A percentile compares a stretch with the other conserved stretches of the same genome.
These are phyloP conservation scores for Amanita subjunquillea DNA, from an alignment of 768 basidiomycete species.

Conservation along the genomic window DNA sequence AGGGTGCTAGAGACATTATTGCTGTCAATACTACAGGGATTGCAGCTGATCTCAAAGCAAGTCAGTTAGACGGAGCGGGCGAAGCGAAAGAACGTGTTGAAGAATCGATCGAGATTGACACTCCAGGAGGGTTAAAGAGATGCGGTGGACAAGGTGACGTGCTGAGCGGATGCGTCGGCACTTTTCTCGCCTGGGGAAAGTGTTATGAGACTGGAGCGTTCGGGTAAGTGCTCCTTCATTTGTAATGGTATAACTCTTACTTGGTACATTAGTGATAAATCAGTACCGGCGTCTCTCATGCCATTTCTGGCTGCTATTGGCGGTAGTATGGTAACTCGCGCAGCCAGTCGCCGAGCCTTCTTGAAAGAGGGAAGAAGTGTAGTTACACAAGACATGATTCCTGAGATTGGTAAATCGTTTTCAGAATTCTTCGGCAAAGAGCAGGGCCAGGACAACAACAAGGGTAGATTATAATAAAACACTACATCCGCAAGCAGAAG, in stretches of 20 bases:
- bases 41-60: constrained; percentile 32
- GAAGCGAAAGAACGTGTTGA: constrained; percentile 40
- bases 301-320: constrained; percentile 81
- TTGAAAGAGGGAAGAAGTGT: constrained; percentile 66
- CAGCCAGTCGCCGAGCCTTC: constrained; percentile 71
- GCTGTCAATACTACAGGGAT: constrained; percentile 63
- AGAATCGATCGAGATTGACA: constrained; percentile 57
- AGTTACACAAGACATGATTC: constrained; percentile 72
- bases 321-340: constrained; percentile 83
- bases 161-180: constrained; percentile 77
- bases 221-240: constrained; percentile 38
- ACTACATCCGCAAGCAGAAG: background rate
- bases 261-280: constrained; percentile 32
- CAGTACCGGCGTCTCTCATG: constrained; percentile 50
- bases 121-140: constrained; percentile 76
- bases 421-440: constrained; percentile 58
- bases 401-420: constrained; percentile 60
- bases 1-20: constrained; percentile 77
- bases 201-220: constrained; percentile 83
- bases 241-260: background rate
- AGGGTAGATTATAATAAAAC: constrained; percentile 11
- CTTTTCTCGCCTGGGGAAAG: constrained; percentile 91
- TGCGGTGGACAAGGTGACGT: constrained; percentile 98
- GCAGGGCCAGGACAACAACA: constrained; percentile 20
- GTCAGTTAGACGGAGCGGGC: constrained; percentile 31